Conservation (phyloP, 768 basidiomycete species). For the Tricholoma hemisulphureum region DNA sequence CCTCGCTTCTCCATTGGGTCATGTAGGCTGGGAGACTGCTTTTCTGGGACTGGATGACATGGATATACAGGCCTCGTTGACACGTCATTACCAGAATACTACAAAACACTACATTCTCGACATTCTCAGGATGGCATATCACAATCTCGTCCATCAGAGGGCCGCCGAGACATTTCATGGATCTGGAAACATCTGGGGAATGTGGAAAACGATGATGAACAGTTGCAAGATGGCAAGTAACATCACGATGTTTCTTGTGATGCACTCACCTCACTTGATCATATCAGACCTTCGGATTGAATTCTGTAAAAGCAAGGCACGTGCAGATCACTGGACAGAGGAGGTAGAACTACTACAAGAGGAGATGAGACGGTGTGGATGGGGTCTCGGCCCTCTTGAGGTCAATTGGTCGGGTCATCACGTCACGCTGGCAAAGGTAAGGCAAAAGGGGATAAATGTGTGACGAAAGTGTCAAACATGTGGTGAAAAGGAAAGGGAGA, state of each 20-base stretch:
- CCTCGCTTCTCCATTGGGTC: neutral
- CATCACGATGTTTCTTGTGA: neutral
- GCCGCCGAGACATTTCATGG: neutral
- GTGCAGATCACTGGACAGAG: too few relatives aligned
- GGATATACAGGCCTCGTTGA: too few relatives aligned
- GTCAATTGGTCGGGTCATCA: too few relatives aligned
- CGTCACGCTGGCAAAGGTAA: too few relatives aligned
- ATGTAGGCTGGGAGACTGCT: neutral
- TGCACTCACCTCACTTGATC: neutral
- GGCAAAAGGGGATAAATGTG: too few relatives aligned
- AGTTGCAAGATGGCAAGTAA: neutral
- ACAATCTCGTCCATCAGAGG: neutral
- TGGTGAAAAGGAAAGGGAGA: too few relatives aligned
- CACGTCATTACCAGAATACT: neutral
- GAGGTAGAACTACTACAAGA: conserved; percentile 1
- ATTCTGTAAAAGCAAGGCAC: too few relatives aligned
- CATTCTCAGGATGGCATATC: neutral
- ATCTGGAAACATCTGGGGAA: neutral
- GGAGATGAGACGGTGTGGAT: conserved; percentile 6
- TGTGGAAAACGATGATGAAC: neutral
- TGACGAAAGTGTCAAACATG: too few relatives aligned
- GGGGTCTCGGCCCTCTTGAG: too few relatives aligned
- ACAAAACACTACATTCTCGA: neutral
- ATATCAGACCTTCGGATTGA: neutral
- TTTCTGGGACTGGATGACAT: too few relatives aligned